These are phyloP conservation scores for Umbelopsis isabellina DNA, from an alignment of 192 early-diverging fungal genomes.

Conservation along the genomic window DNA sequence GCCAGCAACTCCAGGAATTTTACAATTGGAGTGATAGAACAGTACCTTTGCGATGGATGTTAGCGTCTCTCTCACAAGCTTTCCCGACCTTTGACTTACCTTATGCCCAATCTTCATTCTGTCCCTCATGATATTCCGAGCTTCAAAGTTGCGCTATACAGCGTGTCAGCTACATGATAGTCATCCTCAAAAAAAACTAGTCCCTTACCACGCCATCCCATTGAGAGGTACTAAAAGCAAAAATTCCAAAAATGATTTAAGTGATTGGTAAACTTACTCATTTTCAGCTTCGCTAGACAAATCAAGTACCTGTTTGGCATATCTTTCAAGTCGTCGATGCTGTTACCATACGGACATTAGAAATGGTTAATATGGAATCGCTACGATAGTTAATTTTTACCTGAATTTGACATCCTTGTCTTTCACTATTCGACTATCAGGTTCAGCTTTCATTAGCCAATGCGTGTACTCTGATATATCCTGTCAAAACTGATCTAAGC, in stretches of 20 bases:
- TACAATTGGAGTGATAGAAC: conserved; percentile 91
- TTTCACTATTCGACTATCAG: conserved; percentile 69
- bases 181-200: background rate
- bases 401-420: conserved; percentile 68
- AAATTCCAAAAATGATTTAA: background rate
- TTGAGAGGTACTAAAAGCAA: conserved; percentile 39
- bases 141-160: conserved; percentile 71
- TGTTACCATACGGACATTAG: conserved; percentile 18
- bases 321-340: conserved; percentile 67
- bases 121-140: conserved; percentile 78
- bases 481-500: background rate
- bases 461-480: conserved; percentile 17
- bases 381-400: background rate
- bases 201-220: conserved; percentile 79
- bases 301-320: conserved; percentile 37
- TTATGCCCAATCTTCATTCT: conserved; percentile 75
- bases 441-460: conserved; percentile 88
- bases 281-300: conserved; percentile 14
- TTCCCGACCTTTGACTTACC: conserved; percentile 21
- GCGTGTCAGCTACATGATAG: background rate
- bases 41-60: conserved; percentile 41
- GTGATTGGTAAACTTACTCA: conserved; percentile 18
- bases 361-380: background rate
- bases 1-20: conserved; percentile 81
- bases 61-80: no score